Conservation (phyloP, 2,329 filamentous ascomycete species). For the Trichoderma koningii region DNA sequence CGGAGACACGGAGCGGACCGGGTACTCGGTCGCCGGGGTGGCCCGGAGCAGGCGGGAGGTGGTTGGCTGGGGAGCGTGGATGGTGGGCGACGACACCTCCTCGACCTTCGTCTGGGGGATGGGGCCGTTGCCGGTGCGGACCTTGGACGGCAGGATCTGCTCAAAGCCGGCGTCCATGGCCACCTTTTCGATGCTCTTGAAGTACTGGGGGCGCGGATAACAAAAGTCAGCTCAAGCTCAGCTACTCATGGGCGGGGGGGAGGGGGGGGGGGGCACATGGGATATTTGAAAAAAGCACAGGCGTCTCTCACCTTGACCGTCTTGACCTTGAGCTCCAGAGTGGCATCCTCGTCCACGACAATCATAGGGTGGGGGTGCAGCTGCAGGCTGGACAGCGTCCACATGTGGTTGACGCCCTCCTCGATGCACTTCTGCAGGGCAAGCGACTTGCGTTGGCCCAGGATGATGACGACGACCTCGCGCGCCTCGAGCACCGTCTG, state of each 20-base stretch:
- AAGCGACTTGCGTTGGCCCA: constrained; percentile 77
- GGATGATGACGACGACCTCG: constrained; percentile 81
- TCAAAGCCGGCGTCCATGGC: constrained; percentile 59
- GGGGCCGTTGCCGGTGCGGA: constrained; percentile 54
- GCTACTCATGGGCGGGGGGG: no score
- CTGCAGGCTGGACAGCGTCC: constrained; percentile 81
- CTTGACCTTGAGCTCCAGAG: constrained; percentile 71
- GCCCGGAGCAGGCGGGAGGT: constrained; percentile 57
- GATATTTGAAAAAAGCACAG: background rate
- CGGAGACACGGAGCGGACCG: constrained; percentile 57
- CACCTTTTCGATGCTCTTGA: constrained; percentile 70
- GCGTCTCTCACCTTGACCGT: constrained; percentile 59
- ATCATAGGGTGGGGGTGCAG: constrained; percentile 80
- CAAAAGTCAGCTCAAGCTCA: background rate
- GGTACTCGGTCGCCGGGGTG: constrained; percentile 58
- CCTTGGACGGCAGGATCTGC: constrained; percentile 58
- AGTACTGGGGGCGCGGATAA: constrained; percentile 52
- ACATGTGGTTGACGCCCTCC: constrained; percentile 85
- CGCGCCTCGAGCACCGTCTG: constrained; percentile 79
- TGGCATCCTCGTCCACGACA: constrained; percentile 80
- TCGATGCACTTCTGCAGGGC: constrained; percentile 81
- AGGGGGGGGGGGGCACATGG: background rate
- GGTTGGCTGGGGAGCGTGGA: constrained; percentile 57
- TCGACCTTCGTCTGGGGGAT: constrained; percentile 47
- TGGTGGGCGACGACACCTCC: constrained; percentile 48